These are phyloP conservation scores for Butyriboletus loyo DNA, from an alignment of 768 basidiomycete genomes.

Conservation along the genomic window DNA sequence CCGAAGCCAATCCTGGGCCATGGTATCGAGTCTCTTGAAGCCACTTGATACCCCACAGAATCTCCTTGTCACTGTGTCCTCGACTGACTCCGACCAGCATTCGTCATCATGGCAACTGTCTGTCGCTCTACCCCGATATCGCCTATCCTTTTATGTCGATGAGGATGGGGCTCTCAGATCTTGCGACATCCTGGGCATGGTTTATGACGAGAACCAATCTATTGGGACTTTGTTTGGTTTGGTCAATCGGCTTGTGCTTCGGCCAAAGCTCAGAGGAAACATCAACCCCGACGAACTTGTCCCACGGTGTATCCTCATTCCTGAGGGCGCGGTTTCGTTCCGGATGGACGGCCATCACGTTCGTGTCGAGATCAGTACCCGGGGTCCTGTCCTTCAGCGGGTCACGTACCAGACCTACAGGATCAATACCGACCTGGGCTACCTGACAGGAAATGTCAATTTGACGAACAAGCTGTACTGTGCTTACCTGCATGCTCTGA, in stretches of 20 bases:
- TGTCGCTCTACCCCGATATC: constrained; percentile 37
- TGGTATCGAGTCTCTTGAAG: constrained; percentile 15
- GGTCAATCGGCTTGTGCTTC: constrained; percentile 38
- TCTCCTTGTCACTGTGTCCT: constrained; percentile 15
- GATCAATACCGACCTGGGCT: constrained; percentile 30
- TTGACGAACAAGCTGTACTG: constrained; percentile 34
- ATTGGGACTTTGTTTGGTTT: constrained; percentile 46
- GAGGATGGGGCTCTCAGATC: constrained; percentile 35
- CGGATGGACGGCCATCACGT: constrained; percentile 14
- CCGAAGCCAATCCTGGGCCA: constrained; percentile 21
- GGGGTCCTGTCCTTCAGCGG: background rate
- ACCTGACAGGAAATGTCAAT: constrained; percentile 25
- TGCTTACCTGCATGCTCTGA: constrained; percentile 45
- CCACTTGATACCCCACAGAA: constrained; percentile 9
- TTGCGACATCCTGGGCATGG: constrained; percentile 38
- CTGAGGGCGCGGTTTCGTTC: constrained; percentile 31
- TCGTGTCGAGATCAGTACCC: constrained; percentile 7
- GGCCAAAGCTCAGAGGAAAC: constrained; percentile 13
- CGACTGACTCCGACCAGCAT: background rate
- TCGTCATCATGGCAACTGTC: constrained; percentile 12
- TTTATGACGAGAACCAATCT: constrained; percentile 41
- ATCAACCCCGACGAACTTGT: background rate
- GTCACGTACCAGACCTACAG: constrained; percentile 28
- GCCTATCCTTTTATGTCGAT: constrained; percentile 38
- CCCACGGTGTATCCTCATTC: constrained; percentile 36